Evolutionary conservation across 345 rosid species (phyloP).

Genomic region (Eucalyptus curtisii): DNA sequence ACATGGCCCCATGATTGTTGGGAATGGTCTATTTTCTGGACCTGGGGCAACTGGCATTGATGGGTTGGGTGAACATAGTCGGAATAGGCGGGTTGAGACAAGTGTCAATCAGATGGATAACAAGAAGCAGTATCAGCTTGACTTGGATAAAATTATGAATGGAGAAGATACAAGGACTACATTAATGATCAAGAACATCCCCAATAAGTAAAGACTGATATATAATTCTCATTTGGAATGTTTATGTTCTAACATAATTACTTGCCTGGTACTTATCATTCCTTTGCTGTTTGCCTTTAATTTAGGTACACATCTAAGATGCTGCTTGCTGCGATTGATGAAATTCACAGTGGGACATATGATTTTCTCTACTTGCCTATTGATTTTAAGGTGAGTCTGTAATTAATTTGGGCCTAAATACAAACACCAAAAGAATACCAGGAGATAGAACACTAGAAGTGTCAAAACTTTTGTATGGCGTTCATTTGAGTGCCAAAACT

Average conservation of each 20-base stretch:
- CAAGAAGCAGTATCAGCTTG: conserved; percentile 73
- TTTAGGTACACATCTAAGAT: conserved; percentile 91
- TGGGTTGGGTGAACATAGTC: conserved; percentile 37
- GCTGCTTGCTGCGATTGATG: conserved; percentile 90
- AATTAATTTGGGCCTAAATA: background rate
- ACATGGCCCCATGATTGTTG: conserved; percentile 25
- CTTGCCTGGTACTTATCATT: background rate
- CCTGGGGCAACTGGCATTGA: conserved; percentile 29
- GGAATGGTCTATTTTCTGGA: conserved; percentile 41
- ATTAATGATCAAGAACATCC: conserved; percentile 89
- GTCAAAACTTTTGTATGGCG: too few relatives aligned
- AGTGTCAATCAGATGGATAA: conserved; percentile 39
- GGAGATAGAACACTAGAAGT: too few relatives aligned
- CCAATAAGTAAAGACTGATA: conserved; percentile 67
- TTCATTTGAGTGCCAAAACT: too few relatives aligned
- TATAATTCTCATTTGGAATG: background rate
- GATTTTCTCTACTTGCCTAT: conserved; percentile 93
- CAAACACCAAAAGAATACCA: background rate
- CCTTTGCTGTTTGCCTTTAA: background rate
- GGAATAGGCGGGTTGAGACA: conserved; percentile 32
- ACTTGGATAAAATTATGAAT: conserved; percentile 61
- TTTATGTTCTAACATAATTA: background rate
- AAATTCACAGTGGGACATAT: conserved; percentile 65
- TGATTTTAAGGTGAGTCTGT: conserved; percentile 62
- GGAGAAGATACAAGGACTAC: conserved; percentile 88